A percentile compares a stretch with the other conserved stretches of the same genome.
Conservation (phyloP, 345 rosid genomes). For the Turnera subulata region DNA sequence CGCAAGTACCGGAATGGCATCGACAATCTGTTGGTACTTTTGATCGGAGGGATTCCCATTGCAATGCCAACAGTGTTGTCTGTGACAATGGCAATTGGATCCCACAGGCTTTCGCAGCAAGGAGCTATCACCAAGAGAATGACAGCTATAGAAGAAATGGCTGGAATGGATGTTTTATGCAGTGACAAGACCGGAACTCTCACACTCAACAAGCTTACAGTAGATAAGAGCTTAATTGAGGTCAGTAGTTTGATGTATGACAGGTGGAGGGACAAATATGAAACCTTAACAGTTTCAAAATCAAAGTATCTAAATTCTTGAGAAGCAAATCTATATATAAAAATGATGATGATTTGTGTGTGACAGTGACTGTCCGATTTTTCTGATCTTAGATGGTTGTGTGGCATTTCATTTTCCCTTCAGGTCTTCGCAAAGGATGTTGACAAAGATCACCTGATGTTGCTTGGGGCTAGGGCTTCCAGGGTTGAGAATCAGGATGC, state of each 20-base stretch:
- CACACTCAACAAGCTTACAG: conserved; percentile 84
- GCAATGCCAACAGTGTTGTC: conserved; percentile 92
- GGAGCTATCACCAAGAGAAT: conserved; percentile 87
- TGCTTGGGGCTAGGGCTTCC: conserved; percentile 75
- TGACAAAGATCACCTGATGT: conserved; percentile 53
- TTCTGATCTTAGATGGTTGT: too few relatives aligned
- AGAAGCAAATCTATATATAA: too few relatives aligned
- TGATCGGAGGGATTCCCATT: conserved; percentile 87
- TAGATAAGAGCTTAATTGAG: conserved; percentile 72
- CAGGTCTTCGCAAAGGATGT: conserved; percentile 55
- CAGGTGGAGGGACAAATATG: too few relatives aligned
- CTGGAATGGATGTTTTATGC: conserved; percentile 84
- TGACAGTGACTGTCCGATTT: too few relatives aligned
- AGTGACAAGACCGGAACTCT: conserved; percentile 92
- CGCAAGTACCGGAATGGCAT: conserved; percentile 64
- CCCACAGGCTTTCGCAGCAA: conserved; percentile 75
- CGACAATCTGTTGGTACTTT: conserved; percentile 75
- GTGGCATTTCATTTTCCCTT: conserved; percentile 1
- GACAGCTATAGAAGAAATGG: conserved; percentile 94
- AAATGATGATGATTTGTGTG: too few relatives aligned
- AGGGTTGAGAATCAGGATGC: conserved; percentile 87
- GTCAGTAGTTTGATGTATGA: conserved; percentile 24
- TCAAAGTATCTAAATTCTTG: too few relatives aligned
- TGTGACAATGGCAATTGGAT: conserved; percentile 85
- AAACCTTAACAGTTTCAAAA: too few relatives aligned